Evolutionary conservation across 257 asterid genomes (phyloP), one percentile per base, ranked within the genome.

Genomic region (Solanum lycopersicoides): DNA sequence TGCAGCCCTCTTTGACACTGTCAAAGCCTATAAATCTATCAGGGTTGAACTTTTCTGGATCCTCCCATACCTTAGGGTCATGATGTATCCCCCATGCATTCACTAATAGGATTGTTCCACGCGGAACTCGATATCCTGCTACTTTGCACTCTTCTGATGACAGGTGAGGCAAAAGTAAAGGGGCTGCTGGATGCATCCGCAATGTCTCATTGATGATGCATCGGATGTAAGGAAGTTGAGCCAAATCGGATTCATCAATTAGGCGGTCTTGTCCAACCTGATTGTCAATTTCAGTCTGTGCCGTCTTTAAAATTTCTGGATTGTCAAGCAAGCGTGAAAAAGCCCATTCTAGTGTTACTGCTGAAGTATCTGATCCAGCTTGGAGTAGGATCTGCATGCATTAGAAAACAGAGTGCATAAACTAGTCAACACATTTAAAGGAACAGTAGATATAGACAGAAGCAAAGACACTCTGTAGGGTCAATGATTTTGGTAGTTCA

Each of bases 11-110:
- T 39, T 86, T 86, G 16, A 85, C 37, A 42, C 90, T 92, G 7
- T 80, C 87, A 7, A 37, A 72, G 34, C 63, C 71, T 9, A 87
- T 34, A 37, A 93, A 94, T 83, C 98, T 95, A n/a, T 94, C 94
- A 0, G 99, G 99, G 75, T 53, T 88, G 86, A 96, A 96, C 84
- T 84, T 42, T 34, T 84, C 75, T 0, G 98, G 96, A 4, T 92
- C 92, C 5, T 87, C 94, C 98, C 97, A 93, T 50, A 89, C 73
- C 63, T 89, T 84, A 12, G 97, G 92, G 84, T 93, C 95, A 25
- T 88, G 89, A 1, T 96, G 99, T 80, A 95, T 92, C 75, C 93
- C 95, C 98, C 96, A 95, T 12, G 69, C 32, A 74, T 96, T 96
- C 65, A 95, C 92, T 37, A 96, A 47, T 13, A 95, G n/a, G 83